These are phyloP conservation scores for Kwoniella pini DNA, from an alignment of 768 basidiomycete genomes.

Conservation along the genomic window DNA sequence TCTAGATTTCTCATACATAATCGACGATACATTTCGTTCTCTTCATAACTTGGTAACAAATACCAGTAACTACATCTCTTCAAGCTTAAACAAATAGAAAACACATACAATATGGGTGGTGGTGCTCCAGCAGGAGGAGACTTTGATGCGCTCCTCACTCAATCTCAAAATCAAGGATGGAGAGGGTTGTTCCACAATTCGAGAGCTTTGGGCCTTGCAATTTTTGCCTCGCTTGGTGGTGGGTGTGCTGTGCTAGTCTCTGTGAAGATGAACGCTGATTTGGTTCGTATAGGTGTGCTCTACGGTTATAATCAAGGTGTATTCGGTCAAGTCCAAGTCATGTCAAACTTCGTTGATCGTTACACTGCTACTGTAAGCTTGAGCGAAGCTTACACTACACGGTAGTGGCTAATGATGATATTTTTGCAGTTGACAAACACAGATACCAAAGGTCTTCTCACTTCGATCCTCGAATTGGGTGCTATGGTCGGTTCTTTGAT, in stretches of 20 bases:
- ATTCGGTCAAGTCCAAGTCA: slow-evolving; percentile 71
- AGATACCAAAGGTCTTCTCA: slow-evolving; percentile 69
- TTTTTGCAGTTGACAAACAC: slow-evolving; percentile 51
- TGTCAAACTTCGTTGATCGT: slow-evolving; percentile 51
- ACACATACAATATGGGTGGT: slow-evolving; percentile 48
- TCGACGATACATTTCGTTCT: too few species aligned
- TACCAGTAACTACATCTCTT: neutral
- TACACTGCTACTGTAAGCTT: slow-evolving; percentile 34
- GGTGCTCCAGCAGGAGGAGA: slow-evolving; percentile 42
- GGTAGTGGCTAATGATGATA: slow-evolving; percentile 26
- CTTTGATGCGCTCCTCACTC: slow-evolving; percentile 40
- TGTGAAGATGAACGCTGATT: neutral
- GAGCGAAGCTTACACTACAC: neutral
- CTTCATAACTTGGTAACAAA: too few species aligned
- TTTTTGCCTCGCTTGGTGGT: slow-evolving; percentile 75
- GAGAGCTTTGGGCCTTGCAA: slow-evolving; percentile 66
- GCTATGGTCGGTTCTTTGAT: slow-evolving; percentile 75
- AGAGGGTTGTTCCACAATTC: slow-evolving; percentile 64
- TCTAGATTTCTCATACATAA: too few species aligned
- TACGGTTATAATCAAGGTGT: slow-evolving; percentile 67
- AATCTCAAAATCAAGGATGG: slow-evolving; percentile 63
- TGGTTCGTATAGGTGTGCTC: slow-evolving; percentile 58
- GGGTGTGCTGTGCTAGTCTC: neutral
- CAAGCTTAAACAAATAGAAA: neutral
- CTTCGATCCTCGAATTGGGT: slow-evolving; percentile 62